A percentile compares a stretch with the other conserved stretches of the same genome.
phyloP scores from a whole-genome alignment of 495 filamentous ascomycete species.

The Chaetomium fimeti region DNA sequence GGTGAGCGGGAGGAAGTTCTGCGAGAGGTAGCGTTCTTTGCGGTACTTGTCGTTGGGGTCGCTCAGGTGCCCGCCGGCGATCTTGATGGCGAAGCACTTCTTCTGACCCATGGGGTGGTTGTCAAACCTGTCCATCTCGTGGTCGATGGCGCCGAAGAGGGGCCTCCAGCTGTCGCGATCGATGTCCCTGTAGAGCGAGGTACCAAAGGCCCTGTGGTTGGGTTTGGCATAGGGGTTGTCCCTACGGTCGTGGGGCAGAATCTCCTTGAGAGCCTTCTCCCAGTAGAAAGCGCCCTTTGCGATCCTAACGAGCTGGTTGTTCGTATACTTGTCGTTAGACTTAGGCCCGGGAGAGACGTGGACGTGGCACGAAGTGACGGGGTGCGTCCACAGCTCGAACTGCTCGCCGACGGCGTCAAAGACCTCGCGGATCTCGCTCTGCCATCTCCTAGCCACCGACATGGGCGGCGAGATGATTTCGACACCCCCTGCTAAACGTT shows the following conservation, averaged over 20 bases:
- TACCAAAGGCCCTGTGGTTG: neutral
- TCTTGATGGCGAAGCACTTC: neutral
- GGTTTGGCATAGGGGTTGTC: neutral
- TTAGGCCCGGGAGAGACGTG: neutral
- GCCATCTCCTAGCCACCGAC: neutral
- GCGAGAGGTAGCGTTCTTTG: neutral
- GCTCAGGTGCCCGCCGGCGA: neutral
- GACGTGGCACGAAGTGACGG: neutral
- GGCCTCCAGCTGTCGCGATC: neutral
- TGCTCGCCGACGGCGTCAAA: neutral
- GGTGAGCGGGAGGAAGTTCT: neutral
- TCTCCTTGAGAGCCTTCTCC: neutral
- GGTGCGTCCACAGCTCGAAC: slow-evolving; percentile 2
- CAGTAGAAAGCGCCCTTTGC: slow-evolving; percentile 1
- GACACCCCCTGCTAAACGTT: neutral
- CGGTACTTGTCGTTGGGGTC: slow-evolving; percentile 3
- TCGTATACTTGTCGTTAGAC: neutral
- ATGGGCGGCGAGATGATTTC: slow-evolving; percentile 11
- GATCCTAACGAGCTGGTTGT: neutral
- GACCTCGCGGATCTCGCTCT: neutral
- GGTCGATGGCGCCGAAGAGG: neutral
- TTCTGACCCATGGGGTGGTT: neutral
- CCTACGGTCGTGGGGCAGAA: neutral
- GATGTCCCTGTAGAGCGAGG: neutral
- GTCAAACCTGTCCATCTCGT: neutral